Evolutionary conservation across 2,329 filamentous ascomycete species (phyloP), one percentile per base, ranked within the genome.

Genomic region (Botrytis cinerea): DNA sequence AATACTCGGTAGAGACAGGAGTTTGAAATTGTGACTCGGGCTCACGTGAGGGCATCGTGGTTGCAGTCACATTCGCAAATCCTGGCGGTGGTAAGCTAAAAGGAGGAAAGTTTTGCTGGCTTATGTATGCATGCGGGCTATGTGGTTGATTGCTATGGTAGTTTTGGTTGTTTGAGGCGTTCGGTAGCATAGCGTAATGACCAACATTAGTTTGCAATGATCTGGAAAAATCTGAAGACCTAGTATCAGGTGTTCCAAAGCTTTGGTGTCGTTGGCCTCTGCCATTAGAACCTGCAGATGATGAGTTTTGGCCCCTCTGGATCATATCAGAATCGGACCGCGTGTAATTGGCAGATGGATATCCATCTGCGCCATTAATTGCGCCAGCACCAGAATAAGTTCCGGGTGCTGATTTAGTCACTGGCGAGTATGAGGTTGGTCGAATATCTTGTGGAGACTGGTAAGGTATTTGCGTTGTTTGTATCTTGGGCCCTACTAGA

Each of bases 1-100:
- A 66, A 74, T 80, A 81, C 20, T 81, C 79, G 20, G 71, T 60
- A 46, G 77, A 74, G 28, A 80, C 74, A 73, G 80, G 78, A 32
- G 79, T 78, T 14, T 79, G 74, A 73, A 80, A 80, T 7, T 76
- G 61, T 14, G 76, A 74, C n/a, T 81, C 80, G 32, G 75, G 54
- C 54, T 80, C 78, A 73, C 77, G 77, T n/a, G 78, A 74, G 10
- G 77, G 46, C 43, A 78, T 67, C 4, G 85, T 81, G 40, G 78
- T 72, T 8, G 85, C 81, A 1, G 84, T 82, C n/a, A 83, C 75
- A 32, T 82, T 74, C 74, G 77, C 79, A 79, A 90, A 89, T 77
- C 90, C 87, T 45, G 90, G 86, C 64, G 90, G 87, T 51, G 90
- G 89, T 64, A 92, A 82, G 73, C 86, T 87, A 77, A 92, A 91